Evolutionary conservation across 73 alveolate genomes (phyloP), one percentile per base, ranked within the genome.

Genomic region (Paramecium bursaria): DNA sequence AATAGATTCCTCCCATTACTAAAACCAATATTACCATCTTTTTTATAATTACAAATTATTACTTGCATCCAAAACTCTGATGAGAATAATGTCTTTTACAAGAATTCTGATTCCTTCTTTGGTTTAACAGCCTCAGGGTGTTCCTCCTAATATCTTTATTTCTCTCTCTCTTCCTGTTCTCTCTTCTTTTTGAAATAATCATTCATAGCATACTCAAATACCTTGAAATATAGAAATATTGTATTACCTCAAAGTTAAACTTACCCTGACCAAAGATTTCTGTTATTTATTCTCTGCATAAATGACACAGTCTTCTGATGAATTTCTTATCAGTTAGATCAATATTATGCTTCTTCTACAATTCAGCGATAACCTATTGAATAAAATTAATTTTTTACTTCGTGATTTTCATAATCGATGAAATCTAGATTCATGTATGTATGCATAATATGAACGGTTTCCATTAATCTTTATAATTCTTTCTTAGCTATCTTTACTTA

Each of bases 81-180:
- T 33, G 82, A 67, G 27, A 67, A 67, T 39, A 67, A 67, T 1
- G 82, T 67, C 27, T 67, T 67, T 35, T 42, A 21, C 42, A 67
- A 42, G 55, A 67, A 67, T 21, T 42, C 33, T 10, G 82, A 31
- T 13, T 42, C 82, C 44, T 42, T 4, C 15, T 35, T 13, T 15
- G 82, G 82, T 67, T 67, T 67, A 39, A 67, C 55, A 15, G 82
- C 60, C 44, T 67, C 82, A 15, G 82, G 82, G 44, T 67, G 82
- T 67, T 67, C 17, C 44, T 67, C 44, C 14, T 39, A 27, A 47
- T 67, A 67, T 33, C 54, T 82, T 42, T 79, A 80, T 73, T 50
- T 79, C 54, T 79, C 89, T 55, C 42, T 79, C 54, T 79, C 67
- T 79, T 79, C 89, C 30, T 79, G 46, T 79, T 79, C 89, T 55